Percentiles rank a stretch among this genome's conserved stretches.
phyloP scores from a whole-genome alignment of 2,329 filamentous ascomycete species.

The Alternaria dauci region DNA sequence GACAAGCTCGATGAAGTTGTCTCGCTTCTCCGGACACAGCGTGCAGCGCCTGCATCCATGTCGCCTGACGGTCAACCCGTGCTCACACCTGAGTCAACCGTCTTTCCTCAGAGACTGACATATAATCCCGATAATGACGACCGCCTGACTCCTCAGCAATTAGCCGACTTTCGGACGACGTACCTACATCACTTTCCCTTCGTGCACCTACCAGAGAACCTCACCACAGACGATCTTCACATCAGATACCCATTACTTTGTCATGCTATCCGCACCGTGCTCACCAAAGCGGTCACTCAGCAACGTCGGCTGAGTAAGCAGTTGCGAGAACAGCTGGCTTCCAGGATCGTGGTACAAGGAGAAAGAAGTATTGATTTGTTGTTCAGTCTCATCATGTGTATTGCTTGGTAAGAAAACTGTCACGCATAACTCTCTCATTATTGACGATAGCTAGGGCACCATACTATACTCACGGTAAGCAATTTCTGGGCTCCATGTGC shows the following conservation, averaged over 20 bases:
- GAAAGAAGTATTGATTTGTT: slow-evolving; percentile 36
- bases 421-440: background rate
- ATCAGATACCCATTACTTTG: slow-evolving; percentile 19
- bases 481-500: slow-evolving; percentile 26
- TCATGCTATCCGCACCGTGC: slow-evolving; percentile 30
- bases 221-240: slow-evolving; percentile 17
- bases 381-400: slow-evolving; percentile 29
- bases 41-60: background rate
- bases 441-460: slow-evolving; percentile 21
- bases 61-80: slow-evolving; percentile 8
- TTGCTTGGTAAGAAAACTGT: slow-evolving; percentile 24
- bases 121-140: background rate
- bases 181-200: slow-evolving; percentile 26
- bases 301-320: slow-evolving; percentile 29
- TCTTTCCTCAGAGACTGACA: background rate
- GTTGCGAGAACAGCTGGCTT: slow-evolving; percentile 26
- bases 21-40: slow-evolving; percentile 34
- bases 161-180: slow-evolving; percentile 16
- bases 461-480: slow-evolving; percentile 28
- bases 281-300: slow-evolving; percentile 18
- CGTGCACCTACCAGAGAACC: slow-evolving; percentile 13
- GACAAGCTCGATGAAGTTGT: slow-evolving; percentile 45
- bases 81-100: slow-evolving; percentile 18
- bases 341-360: slow-evolving; percentile 31
- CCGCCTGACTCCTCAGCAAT: slow-evolving; percentile 18